A percentile compares a stretch with the other conserved stretches of the same genome.
Conservation (phyloP, 2,329 filamentous ascomycete genomes). For the Phialocephala sp. region DNA sequence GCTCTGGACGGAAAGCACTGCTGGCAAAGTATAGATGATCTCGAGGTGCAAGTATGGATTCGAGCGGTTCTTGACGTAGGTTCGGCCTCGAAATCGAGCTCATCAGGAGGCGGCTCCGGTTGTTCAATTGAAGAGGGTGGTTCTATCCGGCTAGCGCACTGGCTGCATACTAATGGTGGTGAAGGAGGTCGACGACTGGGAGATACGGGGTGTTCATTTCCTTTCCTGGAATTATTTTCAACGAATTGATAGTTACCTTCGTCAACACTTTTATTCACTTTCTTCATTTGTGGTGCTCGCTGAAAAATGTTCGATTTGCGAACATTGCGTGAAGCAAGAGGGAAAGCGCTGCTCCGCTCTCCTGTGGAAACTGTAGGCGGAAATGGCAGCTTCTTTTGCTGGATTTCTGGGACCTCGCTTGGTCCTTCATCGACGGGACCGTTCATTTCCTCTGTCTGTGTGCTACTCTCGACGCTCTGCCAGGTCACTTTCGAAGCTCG, state of each 20-base stretch:
- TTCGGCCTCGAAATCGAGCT: not conserved
- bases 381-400: conserved; percentile 11
- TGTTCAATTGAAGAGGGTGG: not conserved
- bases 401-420: not conserved
- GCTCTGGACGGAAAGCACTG: conserved; percentile 24
- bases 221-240: not conserved
- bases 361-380: not conserved
- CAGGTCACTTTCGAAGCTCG: conserved; percentile 15
- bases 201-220: not conserved
- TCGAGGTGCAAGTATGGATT: conserved; percentile 23
- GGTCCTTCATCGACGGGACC: not conserved
- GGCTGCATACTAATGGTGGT: conserved; percentile 8
- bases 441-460: conserved; percentile 11
- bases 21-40: conserved; percentile 24
- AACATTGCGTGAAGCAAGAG: conserved; percentile 1
- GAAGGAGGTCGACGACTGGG: conserved; percentile 8
- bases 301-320: not conserved
- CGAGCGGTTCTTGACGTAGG: not conserved
- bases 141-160: not conserved
- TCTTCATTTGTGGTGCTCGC: conserved; percentile 12
- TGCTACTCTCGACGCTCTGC: conserved; percentile 16
- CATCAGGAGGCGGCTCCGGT: not conserved
- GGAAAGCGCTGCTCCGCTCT: conserved; percentile 22
- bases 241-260: not conserved
- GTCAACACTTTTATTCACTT: conserved; percentile 16